Base-by-base conservation (phyloP, 75 land plant genomes). In the Cryptomeria japonica region DNA sequence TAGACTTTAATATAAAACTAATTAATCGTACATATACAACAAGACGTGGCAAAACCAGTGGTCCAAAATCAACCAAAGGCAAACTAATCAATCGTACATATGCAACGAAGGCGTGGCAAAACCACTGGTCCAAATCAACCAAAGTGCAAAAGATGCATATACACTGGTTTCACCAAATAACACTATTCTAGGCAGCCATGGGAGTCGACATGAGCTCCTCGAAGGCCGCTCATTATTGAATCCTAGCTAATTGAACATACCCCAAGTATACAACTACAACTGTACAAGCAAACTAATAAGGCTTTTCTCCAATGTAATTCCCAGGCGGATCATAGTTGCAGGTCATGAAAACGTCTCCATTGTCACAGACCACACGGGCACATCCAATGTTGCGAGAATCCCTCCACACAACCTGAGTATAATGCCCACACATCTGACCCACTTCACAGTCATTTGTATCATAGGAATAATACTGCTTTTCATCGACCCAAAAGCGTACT, bases 281-380 rank as follows among this genome's bases (percentile, higher is more conserved):
- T 28, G 25, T 31, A 25, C 5, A n/a, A 31, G 1, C 32, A 9
- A 72, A 11, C 31, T 58, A 91, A 72, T 91, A 93, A 19, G 95
- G 93, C 16, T 49, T 87, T 70, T 90, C 83, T 25, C 92, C 91
- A 10, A 91, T 55, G 44, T 84, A 91, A 85, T 94, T 93, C 11
- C 95, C 95, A 12, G 94, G 95, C 5, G 95, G 95, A 85, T 90
- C 89, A 46, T 94, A 94, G 32, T 89, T 89, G 78, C 95, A 94
- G 37, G 90, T 87, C 75, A 90, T 89, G 89, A 91, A 89, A 25
- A 91, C 80, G 25, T 88, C 92, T 22, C 93, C 94, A 16, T 80
- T 87, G 80, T 73, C 37, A 58, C 95, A 94, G 0, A 39, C 84
- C 13, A 88, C 92, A 2, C 89, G 55, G 1, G 94, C 95, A 49